Conservation (phyloP, 768 basidiomycete genomes). For the Gelatoporia subvermispora region DNA sequence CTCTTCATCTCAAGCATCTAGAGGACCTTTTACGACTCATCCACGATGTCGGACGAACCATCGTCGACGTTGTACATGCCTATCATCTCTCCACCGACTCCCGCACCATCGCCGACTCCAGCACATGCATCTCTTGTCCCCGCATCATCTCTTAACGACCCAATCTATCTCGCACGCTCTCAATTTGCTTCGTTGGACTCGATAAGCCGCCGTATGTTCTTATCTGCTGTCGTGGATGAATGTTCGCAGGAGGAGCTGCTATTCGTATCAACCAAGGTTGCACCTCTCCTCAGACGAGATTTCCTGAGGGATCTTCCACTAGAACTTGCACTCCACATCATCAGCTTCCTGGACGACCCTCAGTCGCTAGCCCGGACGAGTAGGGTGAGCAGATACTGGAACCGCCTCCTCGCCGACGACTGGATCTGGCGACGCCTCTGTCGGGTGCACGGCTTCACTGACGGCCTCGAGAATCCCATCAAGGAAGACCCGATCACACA, state of each 20-base stretch:
- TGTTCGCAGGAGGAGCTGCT: conserved; percentile 60
- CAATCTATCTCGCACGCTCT: conserved; percentile 23
- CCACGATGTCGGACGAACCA: not conserved
- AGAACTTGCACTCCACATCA: conserved; percentile 72
- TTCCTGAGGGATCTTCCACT: conserved; percentile 38
- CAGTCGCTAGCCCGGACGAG: conserved; percentile 63
- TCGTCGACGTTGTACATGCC: conserved; percentile 45
- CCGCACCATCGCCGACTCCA: conserved; percentile 52
- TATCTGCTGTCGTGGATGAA: conserved; percentile 44
- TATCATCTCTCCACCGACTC: conserved; percentile 54
- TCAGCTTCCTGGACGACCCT: conserved; percentile 74
- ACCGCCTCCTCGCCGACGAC: conserved; percentile 65
- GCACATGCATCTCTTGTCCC: conserved; percentile 17
- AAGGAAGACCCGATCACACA: not conserved
- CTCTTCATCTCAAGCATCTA: too few species aligned
- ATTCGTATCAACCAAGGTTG: conserved; percentile 60
- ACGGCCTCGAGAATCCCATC: too few species aligned
- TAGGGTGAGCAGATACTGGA: conserved; percentile 72
- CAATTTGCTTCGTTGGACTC: conserved; percentile 35
- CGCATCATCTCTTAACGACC: conserved; percentile 16
- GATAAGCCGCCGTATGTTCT: conserved; percentile 44
- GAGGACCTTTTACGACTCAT: too few species aligned
- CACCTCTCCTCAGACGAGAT: conserved; percentile 61
- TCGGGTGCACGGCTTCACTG: conserved; percentile 44
- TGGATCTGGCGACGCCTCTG: conserved; percentile 80